Evolutionary conservation across 108 stramenopile genomes (phyloP), one percentile per base, ranked within the genome.

Genomic region (Aurantiochytrium sp.): DNA sequence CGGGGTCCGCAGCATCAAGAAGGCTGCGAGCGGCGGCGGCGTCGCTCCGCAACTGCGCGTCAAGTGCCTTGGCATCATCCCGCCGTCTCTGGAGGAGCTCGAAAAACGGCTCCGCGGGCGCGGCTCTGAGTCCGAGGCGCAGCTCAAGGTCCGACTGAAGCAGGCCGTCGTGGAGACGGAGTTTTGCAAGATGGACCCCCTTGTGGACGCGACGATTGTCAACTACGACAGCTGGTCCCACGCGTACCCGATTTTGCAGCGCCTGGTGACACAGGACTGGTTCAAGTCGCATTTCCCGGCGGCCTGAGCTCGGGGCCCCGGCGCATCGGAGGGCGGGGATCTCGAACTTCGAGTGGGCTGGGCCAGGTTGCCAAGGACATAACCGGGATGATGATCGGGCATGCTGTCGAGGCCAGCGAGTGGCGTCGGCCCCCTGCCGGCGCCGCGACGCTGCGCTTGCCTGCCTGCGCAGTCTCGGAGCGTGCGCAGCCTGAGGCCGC

Each of bases 201-300:
- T 41, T 12, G 73, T 81, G 73, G 73, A 81, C 45, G 27, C 39
- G 10, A 41, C 42, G 19, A 81, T 81, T 48, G 45, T 81, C 12
- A 81, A 81, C 45, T 41, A 48, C 39, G 45, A 81, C 45, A 81
- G 73, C 30, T 81, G 73, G 73, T 48, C 73, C 8, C 73, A 81
- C 32, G 45, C 42, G 1, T 81, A 48, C 19, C 73, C 73, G 21
- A 24, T 48, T 41, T 30, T 81, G 27, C 39, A 24, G 12, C 73
- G 73, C 21, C 42, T 81, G 6, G 42, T 81, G 19, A 81, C 42
- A 22, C 12, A 12, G n/a, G 10, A 48, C 19, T 81, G 73, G 73
- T 65, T 65, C 24, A 17, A 8, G 0, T 52, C 50, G 50, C 50
- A 17, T 52, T 52, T 52, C 17, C 2, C 50, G 8, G 8, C 50